Conservation (phyloP, 1,284 basidiomycete species). For the Bondarzewia mesenterica region DNA sequence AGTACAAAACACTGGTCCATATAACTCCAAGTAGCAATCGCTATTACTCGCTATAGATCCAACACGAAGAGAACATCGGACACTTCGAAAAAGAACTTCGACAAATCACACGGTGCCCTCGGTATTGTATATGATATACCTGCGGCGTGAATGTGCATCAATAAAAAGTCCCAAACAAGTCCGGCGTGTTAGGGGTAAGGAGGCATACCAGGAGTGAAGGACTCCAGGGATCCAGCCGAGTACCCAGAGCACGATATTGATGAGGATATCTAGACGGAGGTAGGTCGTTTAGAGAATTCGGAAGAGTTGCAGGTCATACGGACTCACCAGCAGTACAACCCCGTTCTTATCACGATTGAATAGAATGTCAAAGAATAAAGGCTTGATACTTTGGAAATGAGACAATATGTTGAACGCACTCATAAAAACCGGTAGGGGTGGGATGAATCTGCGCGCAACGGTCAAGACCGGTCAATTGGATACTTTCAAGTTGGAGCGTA, state of each 20-base stretch:
- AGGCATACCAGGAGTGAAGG: constrained; percentile 42
- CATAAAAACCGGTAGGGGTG: constrained; percentile 44
- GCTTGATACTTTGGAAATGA: neutral
- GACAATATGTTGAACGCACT: constrained; percentile 27
- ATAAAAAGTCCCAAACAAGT: neutral
- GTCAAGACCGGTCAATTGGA: constrained; percentile 1
- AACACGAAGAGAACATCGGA: no score
- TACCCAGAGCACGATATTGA: constrained; percentile 45
- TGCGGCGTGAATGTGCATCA: constrained; percentile 10
- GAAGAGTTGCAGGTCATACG: neutral
- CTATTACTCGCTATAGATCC: no score
- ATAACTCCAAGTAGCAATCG: no score
- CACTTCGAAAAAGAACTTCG: no score
- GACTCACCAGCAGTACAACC: constrained; percentile 30
- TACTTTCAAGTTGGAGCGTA: neutral
- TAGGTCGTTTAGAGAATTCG: neutral
- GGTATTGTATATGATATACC: constrained; percentile 36
- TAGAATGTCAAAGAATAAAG: neutral
- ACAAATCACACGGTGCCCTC: constrained; percentile 16
- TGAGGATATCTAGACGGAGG: constrained; percentile 37
- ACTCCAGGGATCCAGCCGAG: constrained; percentile 54
- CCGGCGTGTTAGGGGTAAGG: neutral
- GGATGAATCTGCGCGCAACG: constrained; percentile 34
- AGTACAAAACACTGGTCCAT: no score
- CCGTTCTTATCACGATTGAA: constrained; percentile 25